phyloP scores from a whole-genome alignment of 164 flowering plant genomes.

The Berberis vulgaris region DNA sequence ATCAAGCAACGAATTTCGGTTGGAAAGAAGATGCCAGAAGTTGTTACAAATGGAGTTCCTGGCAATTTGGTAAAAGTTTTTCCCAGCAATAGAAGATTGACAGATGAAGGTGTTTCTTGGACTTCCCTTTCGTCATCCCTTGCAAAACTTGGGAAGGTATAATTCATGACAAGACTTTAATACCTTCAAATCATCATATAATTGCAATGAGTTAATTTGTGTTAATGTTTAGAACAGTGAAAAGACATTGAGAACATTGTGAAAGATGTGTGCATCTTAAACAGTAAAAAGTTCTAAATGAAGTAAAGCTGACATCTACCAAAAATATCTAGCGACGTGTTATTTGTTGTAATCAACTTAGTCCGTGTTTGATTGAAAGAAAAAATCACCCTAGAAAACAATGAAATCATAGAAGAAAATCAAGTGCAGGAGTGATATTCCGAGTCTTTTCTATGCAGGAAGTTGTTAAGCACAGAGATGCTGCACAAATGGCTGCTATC shows the following conservation, averaged over 20 bases:
- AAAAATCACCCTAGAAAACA: too few relatives aligned
- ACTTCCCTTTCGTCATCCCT: slow-evolving; percentile 76
- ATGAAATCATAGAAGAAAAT: not conserved
- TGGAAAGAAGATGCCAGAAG: slow-evolving; percentile 46
- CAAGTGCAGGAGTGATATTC: not conserved
- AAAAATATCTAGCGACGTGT: too few relatives aligned
- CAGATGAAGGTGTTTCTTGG: slow-evolving; percentile 66
- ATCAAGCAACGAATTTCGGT: slow-evolving; percentile 28
- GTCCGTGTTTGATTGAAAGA: too few relatives aligned
- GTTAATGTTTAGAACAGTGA: too few relatives aligned
- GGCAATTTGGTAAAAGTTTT: slow-evolving; percentile 64
- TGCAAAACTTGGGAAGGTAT: slow-evolving; percentile 85
- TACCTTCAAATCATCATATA: not conserved
- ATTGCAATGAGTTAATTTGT: too few relatives aligned
- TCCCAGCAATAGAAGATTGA: slow-evolving; percentile 40
- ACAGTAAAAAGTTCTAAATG: too few relatives aligned
- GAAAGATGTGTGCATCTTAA: too few relatives aligned
- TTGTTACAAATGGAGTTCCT: slow-evolving; percentile 39
- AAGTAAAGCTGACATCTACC: too few relatives aligned
- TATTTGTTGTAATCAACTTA: too few relatives aligned
- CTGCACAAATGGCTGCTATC: slow-evolving; percentile 78
- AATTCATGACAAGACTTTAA: not conserved
- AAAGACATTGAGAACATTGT: too few relatives aligned
- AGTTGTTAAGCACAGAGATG: slow-evolving; percentile 79
- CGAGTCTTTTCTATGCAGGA: slow-evolving; percentile 40